Percentiles rank a stretch among this genome's conserved stretches.
Evolutionary conservation across 2,329 filamentous ascomycete genomes (phyloP).

Genomic region (Lasiodiplodia sp.): DNA sequence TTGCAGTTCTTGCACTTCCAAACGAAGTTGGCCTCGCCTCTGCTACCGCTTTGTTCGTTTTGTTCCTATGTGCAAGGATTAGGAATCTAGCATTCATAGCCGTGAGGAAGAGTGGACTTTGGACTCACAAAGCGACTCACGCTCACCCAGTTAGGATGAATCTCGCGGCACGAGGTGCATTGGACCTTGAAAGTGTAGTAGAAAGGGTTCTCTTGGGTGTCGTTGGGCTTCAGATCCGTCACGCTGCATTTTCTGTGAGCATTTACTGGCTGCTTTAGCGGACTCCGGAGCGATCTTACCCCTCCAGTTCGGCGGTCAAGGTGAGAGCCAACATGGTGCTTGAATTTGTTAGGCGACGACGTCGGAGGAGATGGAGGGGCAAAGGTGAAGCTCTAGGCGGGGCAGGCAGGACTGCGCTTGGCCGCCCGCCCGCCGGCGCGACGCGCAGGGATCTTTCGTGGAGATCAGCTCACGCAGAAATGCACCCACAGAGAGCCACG

Average conservation of each 20-base stretch:
- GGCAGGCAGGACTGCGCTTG: conserved; percentile 5
- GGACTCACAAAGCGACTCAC: conserved; percentile 84
- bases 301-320: conserved; percentile 47
- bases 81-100: background rate
- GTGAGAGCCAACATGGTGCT: conserved; percentile 47
- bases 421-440: background rate
- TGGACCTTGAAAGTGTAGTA: conserved; percentile 98
- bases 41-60: conserved; percentile 90
- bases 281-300: conserved; percentile 34
- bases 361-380: conserved; percentile 3
- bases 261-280: background rate
- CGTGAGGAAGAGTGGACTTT: background rate
- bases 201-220: conserved; percentile 83
- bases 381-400: conserved; percentile 11
- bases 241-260: conserved; percentile 67
- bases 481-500: conserved; percentile 2
- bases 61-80: conserved; percentile 66
- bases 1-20: conserved; percentile 99
- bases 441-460: conserved; percentile 13
- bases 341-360: background rate
- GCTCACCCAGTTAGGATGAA: conserved; percentile 83
- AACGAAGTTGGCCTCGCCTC: conserved; percentile 98
- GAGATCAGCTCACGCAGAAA: conserved; percentile 21
- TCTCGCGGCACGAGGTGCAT: conserved; percentile 96
- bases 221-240: conserved; percentile 84